Evolutionary conservation across 345 rosid genomes (phyloP).

Genomic region (Populus alba): DNA sequence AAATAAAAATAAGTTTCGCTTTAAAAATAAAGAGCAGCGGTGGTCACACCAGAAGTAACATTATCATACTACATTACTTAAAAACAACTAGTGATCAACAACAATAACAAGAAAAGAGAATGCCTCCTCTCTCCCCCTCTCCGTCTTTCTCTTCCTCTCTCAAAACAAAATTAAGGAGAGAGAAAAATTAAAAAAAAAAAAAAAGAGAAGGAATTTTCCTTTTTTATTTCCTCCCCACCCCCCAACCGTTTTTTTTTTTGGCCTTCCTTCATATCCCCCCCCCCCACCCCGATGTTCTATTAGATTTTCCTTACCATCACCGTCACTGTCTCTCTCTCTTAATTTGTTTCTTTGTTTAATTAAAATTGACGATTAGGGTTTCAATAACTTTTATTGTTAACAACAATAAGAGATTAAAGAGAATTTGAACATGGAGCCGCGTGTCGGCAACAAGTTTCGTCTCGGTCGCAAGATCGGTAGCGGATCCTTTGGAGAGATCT

Average conservation of each 20-base stretch:
- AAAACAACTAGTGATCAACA: too few relatives aligned
- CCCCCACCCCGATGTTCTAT: too few relatives aligned
- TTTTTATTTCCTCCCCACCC: too few relatives aligned
- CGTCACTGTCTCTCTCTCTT: background rate
- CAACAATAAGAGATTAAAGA: background rate
- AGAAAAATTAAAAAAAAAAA: background rate
- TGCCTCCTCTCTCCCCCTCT: background rate
- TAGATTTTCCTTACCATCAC: too few relatives aligned
- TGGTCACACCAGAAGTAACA: too few relatives aligned
- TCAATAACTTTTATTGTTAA: background rate
- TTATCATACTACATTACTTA: too few relatives aligned
- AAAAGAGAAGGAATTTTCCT: too few relatives aligned
- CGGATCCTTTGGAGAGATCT: slow-evolving; percentile 99
- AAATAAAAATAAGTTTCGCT: too few relatives aligned
- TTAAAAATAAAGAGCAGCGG: too few relatives aligned
- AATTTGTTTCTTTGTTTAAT: background rate
- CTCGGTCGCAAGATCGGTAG: slow-evolving; percentile 95
- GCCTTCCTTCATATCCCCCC: too few relatives aligned
- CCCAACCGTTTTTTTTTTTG: too few relatives aligned
- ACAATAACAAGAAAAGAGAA: too few relatives aligned
- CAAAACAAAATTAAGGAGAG: background rate
- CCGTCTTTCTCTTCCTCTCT: background rate
- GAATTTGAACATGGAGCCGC: slow-evolving; percentile 56
- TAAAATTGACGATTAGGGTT: background rate
- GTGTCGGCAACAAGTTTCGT: slow-evolving; percentile 83